These are phyloP conservation scores for Dillenia turbinata DNA, from an alignment of 164 flowering plant genomes.

Conservation along the genomic window DNA sequence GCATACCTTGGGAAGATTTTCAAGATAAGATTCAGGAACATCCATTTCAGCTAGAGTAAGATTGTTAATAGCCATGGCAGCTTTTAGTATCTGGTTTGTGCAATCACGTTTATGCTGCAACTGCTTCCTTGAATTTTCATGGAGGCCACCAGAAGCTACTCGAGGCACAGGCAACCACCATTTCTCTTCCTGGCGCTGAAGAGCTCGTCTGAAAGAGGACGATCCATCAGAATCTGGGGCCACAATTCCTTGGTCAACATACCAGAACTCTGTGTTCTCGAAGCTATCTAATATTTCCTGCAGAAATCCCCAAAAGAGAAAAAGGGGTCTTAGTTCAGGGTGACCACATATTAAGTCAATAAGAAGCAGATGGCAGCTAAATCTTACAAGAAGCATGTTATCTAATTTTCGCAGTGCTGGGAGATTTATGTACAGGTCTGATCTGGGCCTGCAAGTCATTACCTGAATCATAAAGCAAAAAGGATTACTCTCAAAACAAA, in stretches of 20 bases:
- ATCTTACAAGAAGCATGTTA: slow-evolving; percentile 68
- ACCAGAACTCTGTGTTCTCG: slow-evolving; percentile 54
- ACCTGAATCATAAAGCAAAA: slow-evolving; percentile 29
- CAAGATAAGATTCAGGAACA: slow-evolving; percentile 49
- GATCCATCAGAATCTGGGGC: slow-evolving; percentile 47
- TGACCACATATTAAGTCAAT: not conserved
- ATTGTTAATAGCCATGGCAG: slow-evolving; percentile 61
- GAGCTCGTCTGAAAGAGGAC: slow-evolving; percentile 30
- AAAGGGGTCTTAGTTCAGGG: slow-evolving; percentile 3
- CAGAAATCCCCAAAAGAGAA: not conserved
- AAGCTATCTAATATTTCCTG: slow-evolving; percentile 66
- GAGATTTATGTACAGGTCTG: slow-evolving; percentile 57
- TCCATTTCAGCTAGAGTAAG: slow-evolving; percentile 53
- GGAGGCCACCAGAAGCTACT: slow-evolving; percentile 54
- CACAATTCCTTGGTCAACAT: slow-evolving; percentile 64
- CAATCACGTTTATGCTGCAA: slow-evolving; percentile 55
- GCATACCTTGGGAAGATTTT: slow-evolving; percentile 50
- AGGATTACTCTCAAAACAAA: too few species aligned
- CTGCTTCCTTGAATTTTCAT: slow-evolving; percentile 38
- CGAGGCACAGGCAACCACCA: slow-evolving; percentile 79
- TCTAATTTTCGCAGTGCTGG: slow-evolving; percentile 67
- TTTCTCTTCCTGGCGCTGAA: slow-evolving; percentile 54
- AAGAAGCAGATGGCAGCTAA: not conserved
- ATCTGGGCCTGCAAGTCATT: slow-evolving; percentile 64
- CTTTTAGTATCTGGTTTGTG: slow-evolving; percentile 60